Evolutionary conservation across 2,329 filamentous ascomycete species (phyloP), one percentile per base, ranked within the genome.

Genomic region (Stagonosporopsis rhizophila): DNA sequence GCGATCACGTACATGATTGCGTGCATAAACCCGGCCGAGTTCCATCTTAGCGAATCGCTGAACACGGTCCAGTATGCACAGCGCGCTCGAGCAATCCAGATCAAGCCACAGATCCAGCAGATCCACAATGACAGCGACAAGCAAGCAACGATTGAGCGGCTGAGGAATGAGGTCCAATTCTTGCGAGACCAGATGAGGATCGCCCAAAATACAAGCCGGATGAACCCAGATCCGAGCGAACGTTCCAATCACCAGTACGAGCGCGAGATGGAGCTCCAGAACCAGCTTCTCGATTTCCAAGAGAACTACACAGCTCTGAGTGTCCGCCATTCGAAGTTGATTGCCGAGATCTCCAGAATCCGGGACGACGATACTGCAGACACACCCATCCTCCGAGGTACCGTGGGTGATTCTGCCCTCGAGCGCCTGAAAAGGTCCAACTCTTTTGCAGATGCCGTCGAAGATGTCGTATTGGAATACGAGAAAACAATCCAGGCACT

Each of bases 1-100:
- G 95, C 95, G 32, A 96, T 97, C 73, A 99, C 95, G 0, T 99
- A 98, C 79, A 98, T 99, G 95, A 95, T 99, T 78, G 95, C 95
- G 8, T 99, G 95, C 78, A 93, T 99, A 27, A 99, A 94, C 1
- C 94, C 93, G 0, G 92, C 94, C 14, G 93, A 97, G 74, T 99
- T 99, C 73, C 95, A 99, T 75, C 82, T 99, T 40, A 98, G 93
- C 78, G 95, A 99, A 78, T 98, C 96, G 0, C 81, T 99, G 55
- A 99, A 99, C 75, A 99, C 95, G 0, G 91, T 99, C 15, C 75
- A 97, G 75, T 99, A 99, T 77, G 95, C 95, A 6, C 95, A 98
- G 79, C 87, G 95, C 62, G 96, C 95, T 60, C 89, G 95, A 62
- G 92, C 93, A 1, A 99, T 99, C 58, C 95, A 99, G 80, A 96